Evolutionary conservation across 805 yeast genomes (phyloP), one percentile per base, ranked within the genome.

Genomic region (Metschnikowia cubensis): DNA sequence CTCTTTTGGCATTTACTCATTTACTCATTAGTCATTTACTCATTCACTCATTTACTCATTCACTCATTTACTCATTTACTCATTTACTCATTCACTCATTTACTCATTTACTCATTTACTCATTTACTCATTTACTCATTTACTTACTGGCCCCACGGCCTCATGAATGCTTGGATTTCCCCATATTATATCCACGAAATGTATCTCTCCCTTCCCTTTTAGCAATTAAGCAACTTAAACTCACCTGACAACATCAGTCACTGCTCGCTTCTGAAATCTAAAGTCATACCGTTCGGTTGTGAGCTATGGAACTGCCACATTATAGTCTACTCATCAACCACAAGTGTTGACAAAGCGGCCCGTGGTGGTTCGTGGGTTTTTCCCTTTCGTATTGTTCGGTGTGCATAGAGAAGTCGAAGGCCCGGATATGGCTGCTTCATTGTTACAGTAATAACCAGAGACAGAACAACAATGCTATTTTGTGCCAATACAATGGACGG

Each of bases 161-260:
- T 37, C 61, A 58, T 53, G 39, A 56, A 56, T 32, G 62, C 18
- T 59, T 62, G 14, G 66, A 62, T 55, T 75, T 82, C 0, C 90
- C 89, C 20, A 86, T 74, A 35, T 76, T 81, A 62, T 84, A 86
- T 0, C 92, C 94, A 49, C 92, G 70, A 1, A 80, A 69, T 53
- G 75, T 70, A 85, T 58, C 57, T 72, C 72, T 6, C 90, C 89
- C 36, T 69, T 68, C 17, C 59, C 59, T 2, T 66, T 62, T 68
- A 63, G 22, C 71, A 70, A 14, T 56, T 45, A 31, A 55, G 44
- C 10, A 84, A 55, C 62, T 85, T 85, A 25, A 82, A 70, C 52
- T 86, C 92, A 45, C 82, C 50, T 2, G 84, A 70, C 48, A 4
- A 49, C 40, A 15, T 17, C 39, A 3, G 37, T 33, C 3, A 53